These are phyloP conservation scores for Cyclotella cryptica DNA, from an alignment of 108 stramenopile species.

Conservation along the genomic window DNA sequence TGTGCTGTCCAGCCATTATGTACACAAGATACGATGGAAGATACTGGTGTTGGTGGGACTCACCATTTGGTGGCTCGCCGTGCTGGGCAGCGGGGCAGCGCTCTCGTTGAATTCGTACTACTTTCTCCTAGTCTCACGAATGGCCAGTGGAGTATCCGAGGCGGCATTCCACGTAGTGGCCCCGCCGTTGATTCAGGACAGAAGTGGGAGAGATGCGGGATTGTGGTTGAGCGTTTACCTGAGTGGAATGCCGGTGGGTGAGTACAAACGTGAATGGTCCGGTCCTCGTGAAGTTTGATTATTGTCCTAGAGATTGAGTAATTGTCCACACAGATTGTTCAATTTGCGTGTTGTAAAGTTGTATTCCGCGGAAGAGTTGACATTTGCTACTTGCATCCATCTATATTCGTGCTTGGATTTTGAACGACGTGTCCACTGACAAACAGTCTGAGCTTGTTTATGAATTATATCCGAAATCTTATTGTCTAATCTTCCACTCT, in stretches of 20 bases:
- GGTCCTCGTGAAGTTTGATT: too few relatives aligned
- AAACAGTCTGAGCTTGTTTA: too few relatives aligned
- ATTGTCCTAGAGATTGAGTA: too few relatives aligned
- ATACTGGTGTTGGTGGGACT: conserved; percentile 39
- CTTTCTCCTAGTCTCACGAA: conserved; percentile 43
- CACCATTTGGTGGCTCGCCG: conserved; percentile 51
- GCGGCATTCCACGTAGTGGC: conserved; percentile 60
- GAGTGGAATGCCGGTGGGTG: conserved; percentile 42
- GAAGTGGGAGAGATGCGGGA: conserved; percentile 37
- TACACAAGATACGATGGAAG: conserved; percentile 58
- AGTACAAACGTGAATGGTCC: too few relatives aligned
- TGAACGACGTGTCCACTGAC: too few relatives aligned
- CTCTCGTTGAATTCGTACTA: conserved; percentile 44
- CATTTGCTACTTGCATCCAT: too few relatives aligned
- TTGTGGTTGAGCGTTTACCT: conserved; percentile 53
- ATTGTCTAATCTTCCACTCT: too few relatives aligned
- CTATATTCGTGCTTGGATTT: too few relatives aligned
- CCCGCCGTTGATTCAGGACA: conserved; percentile 54
- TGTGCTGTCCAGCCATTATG: conserved; percentile 41
- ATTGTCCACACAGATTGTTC: too few relatives aligned
- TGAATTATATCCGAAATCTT: too few relatives aligned
- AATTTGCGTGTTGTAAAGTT: too few relatives aligned
- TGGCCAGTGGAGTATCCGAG: conserved; percentile 50
- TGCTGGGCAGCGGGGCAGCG: conserved; percentile 44
- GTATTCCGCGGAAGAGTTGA: too few relatives aligned